Conservation (phyloP, 2,329 filamentous ascomycete genomes). For the Botrytis squamosa region DNA sequence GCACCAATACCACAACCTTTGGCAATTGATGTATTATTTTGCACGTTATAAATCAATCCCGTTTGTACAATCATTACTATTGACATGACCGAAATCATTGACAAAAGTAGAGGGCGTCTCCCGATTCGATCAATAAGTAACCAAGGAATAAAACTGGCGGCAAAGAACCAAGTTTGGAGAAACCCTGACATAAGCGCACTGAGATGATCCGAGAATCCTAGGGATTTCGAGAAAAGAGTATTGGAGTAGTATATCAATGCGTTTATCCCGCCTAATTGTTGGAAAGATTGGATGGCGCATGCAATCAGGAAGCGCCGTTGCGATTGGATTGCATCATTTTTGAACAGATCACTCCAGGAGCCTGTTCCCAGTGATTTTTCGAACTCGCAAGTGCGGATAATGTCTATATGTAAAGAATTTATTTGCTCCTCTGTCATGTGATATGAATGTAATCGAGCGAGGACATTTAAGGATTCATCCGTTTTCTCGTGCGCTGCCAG, state of each 20-base stretch:
- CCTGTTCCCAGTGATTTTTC: slow-evolving; percentile 41
- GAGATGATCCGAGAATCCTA: slow-evolving; percentile 45
- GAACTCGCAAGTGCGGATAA: slow-evolving; percentile 38
- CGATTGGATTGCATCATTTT: slow-evolving; percentile 42
- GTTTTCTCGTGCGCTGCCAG: slow-evolving; percentile 44
- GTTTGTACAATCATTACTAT: slow-evolving; percentile 45
- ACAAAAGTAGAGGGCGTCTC: slow-evolving; percentile 66
- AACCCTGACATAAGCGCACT: slow-evolving; percentile 53
- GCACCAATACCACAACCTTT: slow-evolving; percentile 42
- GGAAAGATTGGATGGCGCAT: slow-evolving; percentile 49
- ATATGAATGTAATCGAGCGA: slow-evolving; percentile 51
- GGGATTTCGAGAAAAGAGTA: slow-evolving; percentile 48
- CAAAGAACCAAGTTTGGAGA: slow-evolving; percentile 49
- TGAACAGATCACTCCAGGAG: slow-evolving; percentile 32
- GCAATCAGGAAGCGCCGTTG: slow-evolving; percentile 52
- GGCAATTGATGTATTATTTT: slow-evolving; percentile 40
- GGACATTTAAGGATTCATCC: slow-evolving; percentile 44
- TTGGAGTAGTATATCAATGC: slow-evolving; percentile 45
- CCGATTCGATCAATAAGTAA: slow-evolving; percentile 55
- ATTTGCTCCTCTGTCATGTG: slow-evolving; percentile 32
- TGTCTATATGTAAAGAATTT: slow-evolving; percentile 36
- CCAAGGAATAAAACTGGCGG: slow-evolving; percentile 44
- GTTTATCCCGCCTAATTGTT: slow-evolving; percentile 49
- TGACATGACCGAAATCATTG: slow-evolving; percentile 45
- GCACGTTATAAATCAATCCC: slow-evolving; percentile 44